Conservation (phyloP, 1,284 basidiomycete species). For the Sporisorium reilianum region DNA sequence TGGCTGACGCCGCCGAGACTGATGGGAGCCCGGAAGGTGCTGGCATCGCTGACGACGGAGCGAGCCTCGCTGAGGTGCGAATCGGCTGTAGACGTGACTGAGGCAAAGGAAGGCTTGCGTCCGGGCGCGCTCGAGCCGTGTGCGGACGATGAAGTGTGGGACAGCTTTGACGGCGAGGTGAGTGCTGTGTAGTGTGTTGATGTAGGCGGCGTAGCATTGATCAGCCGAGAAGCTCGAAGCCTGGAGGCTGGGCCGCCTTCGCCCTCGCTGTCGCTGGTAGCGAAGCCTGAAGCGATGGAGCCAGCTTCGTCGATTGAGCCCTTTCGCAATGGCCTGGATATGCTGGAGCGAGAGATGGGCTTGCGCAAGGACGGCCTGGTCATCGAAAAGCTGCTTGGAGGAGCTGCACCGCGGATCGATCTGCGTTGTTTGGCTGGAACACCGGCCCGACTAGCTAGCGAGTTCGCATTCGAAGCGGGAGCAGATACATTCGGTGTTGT, state of each 20-base stretch:
- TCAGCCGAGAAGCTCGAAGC: conserved; percentile 23
- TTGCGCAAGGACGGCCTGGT: conserved; percentile 27
- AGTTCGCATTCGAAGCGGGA: not conserved
- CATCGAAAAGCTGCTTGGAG: conserved; percentile 55
- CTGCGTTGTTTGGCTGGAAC: conserved; percentile 21
- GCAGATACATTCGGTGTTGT: not conserved
- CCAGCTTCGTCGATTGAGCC: conserved; percentile 26
- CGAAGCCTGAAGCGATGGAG: conserved; percentile 36
- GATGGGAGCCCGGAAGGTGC: conserved; percentile 54
- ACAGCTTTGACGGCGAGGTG: conserved; percentile 18
- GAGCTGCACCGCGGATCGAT: conserved; percentile 38
- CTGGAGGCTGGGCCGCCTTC: conserved; percentile 29
- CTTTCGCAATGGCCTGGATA: conserved; percentile 41
- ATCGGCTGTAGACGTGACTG: conserved; percentile 22
- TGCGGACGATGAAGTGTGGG: conserved; percentile 23
- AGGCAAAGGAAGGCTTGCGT: conserved; percentile 42
- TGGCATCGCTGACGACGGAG: conserved; percentile 39
- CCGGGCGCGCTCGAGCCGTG: conserved; percentile 1
- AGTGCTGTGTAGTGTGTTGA: not conserved
- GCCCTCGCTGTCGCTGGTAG: conserved; percentile 57
- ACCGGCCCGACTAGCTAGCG: conserved; percentile 3
- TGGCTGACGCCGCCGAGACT: conserved; percentile 47
- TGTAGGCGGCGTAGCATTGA: conserved; percentile 12
- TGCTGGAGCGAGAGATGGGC: conserved; percentile 42
- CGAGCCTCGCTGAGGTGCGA: conserved; percentile 24